Percentiles rank a stretch among this genome's conserved stretches.
These are phyloP conservation scores for Nicotiana attenuata DNA, from an alignment of 257 asterid species.

Conservation along the genomic window DNA sequence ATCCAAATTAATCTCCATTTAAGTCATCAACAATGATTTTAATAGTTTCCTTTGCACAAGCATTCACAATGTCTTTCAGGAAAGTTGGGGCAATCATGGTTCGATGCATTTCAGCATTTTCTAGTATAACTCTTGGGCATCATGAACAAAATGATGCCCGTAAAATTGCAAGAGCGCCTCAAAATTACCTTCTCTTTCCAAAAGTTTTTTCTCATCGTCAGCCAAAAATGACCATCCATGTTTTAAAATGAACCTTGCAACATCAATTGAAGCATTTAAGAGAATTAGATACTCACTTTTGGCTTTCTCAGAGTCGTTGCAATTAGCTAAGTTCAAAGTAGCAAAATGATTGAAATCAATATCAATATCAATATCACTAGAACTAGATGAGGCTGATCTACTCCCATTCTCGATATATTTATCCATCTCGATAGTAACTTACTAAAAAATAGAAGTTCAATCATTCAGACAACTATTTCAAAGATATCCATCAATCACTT, in stretches of 20 bases:
- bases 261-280: conserved; percentile 5
- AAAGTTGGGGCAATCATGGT: neutral
- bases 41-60: neutral
- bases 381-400: neutral
- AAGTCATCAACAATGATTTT: neutral
- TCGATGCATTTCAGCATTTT: conserved; percentile 10
- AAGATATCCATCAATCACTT: no score
- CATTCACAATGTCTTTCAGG: conserved; percentile 6
- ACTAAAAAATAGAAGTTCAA: neutral
- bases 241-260: neutral
- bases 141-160: neutral
- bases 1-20: neutral
- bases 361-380: neutral
- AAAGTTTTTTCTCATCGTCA: neutral
- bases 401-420: no score
- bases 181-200: neutral
- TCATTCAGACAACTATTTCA: neutral
- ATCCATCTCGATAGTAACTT: neutral
- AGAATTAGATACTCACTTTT: neutral
- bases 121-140: neutral
- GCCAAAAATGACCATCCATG: neutral
- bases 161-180: neutral
- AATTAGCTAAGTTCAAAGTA: neutral
- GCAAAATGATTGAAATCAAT: neutral
- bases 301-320: neutral